Evolutionary conservation across 169 alveolate genomes (phyloP), one percentile per base, ranked within the genome.

Genomic region (Plasmodium knowlesi): DNA sequence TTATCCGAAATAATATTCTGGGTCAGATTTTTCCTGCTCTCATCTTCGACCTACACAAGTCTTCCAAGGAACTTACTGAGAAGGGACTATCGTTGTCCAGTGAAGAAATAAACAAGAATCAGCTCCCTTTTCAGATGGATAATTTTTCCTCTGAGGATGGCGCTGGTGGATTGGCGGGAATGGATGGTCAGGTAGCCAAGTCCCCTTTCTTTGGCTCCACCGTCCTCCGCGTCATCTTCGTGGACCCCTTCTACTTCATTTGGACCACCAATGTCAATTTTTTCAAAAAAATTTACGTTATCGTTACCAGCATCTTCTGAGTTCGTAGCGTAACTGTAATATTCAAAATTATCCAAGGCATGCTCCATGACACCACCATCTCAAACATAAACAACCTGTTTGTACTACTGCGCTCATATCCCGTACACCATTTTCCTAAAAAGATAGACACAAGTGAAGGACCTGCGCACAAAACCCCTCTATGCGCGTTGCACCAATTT

Each of bases 11-110:
- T 84, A 84, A 73, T 22, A 72, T 84, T 25, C 54, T 84, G 22
- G 43, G 34, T 72, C 92, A 84, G 34, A 41, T 84, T 37, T 84
- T 84, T 34, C 92, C 92, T 12, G n/a, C 37, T 14, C 84, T 84
- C 37, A 41, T 84, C 9, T 71, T 41, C 16, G 50, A 46, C 50
- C 46, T 84, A 72, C 43, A 84, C 37, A 8, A 41, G 0, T 10
- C 57, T 6, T 83, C 92, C 6, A 70, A 39, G 73, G 25, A 22
- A 3, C 16, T 67, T 10, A 83, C 92, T 1, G 72, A 83, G 30
- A 10, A 37, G 30, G 82, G 83, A 5, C 5, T 28, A 30, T 3
- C 46, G 5, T 1, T 82, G 10, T 25, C 89, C 2, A 12, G n/a
- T 22, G 89, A 82, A 3, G 89, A 54, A 12, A 82, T 50, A 19